phyloP scores from a whole-genome alignment of 805 yeast species.

The Kluyveromyces starmeri region DNA sequence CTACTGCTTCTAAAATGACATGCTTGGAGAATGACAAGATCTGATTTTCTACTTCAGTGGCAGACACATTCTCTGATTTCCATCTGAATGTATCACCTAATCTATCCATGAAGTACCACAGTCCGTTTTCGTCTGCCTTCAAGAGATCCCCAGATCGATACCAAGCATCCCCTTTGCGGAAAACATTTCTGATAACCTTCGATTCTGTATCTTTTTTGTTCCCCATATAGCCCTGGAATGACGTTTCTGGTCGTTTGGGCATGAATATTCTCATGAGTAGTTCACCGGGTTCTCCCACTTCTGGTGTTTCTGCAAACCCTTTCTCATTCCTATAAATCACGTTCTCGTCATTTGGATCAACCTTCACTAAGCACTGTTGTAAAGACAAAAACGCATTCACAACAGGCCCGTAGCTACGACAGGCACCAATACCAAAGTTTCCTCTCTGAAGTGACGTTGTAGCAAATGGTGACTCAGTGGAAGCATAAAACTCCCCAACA shows the following conservation, averaged over 20 bases:
- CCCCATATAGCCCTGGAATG: conserved; percentile 86
- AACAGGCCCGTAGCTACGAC: conserved; percentile 65
- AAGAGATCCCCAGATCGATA: conserved; percentile 82
- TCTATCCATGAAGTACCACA: conserved; percentile 80
- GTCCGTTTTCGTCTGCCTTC: conserved; percentile 54
- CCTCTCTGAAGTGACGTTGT: conserved; percentile 74
- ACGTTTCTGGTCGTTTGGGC: conserved; percentile 53
- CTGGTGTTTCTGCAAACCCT: conserved; percentile 53
- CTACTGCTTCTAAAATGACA: conserved; percentile 56
- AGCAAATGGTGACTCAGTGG: conserved; percentile 89
- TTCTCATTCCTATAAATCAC: conserved; percentile 59
- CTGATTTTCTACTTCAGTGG: conserved; percentile 85
- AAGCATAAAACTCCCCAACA: conserved; percentile 87
- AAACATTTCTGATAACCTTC: conserved; percentile 65
- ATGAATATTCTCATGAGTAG: conserved; percentile 66
- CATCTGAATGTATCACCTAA: conserved; percentile 93
- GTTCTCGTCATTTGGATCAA: conserved; percentile 75
- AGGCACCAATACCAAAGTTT: conserved; percentile 77
- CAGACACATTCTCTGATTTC: conserved; percentile 93
- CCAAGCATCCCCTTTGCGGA: conserved; percentile 84
- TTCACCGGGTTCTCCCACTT: conserved; percentile 72
- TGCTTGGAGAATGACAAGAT: conserved; percentile 32
- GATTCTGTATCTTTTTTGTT: conserved; percentile 71
- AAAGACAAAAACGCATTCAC: conserved; percentile 42
- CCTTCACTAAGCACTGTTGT: conserved; percentile 54